Base-by-base conservation (phyloP, 805 yeast genomes). In the Millerozyma acaciae region DNA sequence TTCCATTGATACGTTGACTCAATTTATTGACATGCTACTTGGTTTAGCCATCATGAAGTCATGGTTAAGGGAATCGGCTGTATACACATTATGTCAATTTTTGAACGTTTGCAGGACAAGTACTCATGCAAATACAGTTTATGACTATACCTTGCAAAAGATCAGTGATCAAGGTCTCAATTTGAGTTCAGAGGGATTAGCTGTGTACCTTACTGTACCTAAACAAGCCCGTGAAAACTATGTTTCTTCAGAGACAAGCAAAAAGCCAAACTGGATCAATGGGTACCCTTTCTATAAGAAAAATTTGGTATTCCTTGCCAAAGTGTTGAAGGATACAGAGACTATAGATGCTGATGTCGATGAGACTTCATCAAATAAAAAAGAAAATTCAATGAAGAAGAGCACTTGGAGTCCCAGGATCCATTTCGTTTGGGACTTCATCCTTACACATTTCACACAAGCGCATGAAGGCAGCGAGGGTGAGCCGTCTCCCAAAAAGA, bases 1-100 rank as follows among this genome's bases (percentile, higher is more conserved):
- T 8, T 28, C 40, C 3, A 34, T 35, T 1, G 45, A 44, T 4
- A 47, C 37, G 6, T 37, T 50, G 12, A 39, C 50, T 12, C 53
- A 57, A 8, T 72, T 80, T 28, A 54, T 76, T 17, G 58, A 65
- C 4, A 53, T 63, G 19, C 47, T 84, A 22, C 53, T 85, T 4
- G 76, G 73, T 16, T 62, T 89, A 35, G 73, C 94, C 0, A 54
- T 64, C 9, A 43, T 62, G 21, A 90, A 89, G 53, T 74, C 84
- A 1, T 89, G 97, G 97, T 73, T 89, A 26, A 67, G 94, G 39
- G 96, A 90, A 57, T 77, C 94, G 3, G 70, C 86, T 25, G 68
- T 84, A 47, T 84, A 70, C 49, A 83, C 94, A 1, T 62, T 89
- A 29, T 76, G 72, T 44, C 78, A 75, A 33, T 68, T 82, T 29